Evolutionary conservation across 1,284 basidiomycete species (phyloP).

Genomic region (Ustilago sp.): DNA sequence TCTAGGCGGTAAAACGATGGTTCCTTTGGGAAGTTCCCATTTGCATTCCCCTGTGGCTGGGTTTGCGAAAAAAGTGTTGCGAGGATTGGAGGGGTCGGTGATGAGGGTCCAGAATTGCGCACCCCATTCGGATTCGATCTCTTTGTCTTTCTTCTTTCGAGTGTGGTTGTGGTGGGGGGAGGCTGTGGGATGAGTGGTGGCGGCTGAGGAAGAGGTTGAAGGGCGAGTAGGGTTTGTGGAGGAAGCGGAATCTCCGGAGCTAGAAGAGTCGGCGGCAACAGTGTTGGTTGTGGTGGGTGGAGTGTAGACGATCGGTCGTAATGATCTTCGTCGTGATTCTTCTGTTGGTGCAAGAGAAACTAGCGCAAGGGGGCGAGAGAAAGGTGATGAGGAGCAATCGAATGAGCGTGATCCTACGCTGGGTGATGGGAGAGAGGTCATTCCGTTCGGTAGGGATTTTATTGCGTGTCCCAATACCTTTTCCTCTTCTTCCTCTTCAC

Average conservation of each 20-base stretch:
- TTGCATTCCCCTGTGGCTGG: constrained; percentile 89
- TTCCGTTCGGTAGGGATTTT: constrained; percentile 24
- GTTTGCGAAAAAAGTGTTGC: constrained; percentile 81
- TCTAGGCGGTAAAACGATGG: constrained; percentile 86
- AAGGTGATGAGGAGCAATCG: constrained; percentile 3
- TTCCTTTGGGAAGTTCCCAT: constrained; percentile 90
- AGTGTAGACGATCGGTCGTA: neutral
- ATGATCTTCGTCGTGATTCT: neutral
- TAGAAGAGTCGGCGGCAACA: too few species aligned
- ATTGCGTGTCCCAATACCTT: constrained; percentile 3
- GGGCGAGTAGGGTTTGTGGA: neutral
- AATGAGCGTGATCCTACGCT: neutral
- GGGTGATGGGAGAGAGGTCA: neutral
- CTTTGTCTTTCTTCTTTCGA: neutral
- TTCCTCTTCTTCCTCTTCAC: neutral
- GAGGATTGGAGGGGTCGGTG: constrained; percentile 14
- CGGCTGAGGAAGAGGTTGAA: neutral
- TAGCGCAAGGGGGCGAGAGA: neutral
- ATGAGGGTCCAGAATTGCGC: constrained; percentile 56
- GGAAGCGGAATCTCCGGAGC: neutral
- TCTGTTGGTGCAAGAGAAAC: neutral
- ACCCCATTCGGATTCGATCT: constrained; percentile 26
- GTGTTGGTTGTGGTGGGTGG: neutral
- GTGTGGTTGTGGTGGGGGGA: neutral
- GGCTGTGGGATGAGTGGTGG: neutral